Conservation (phyloP, 148 eudicot genomes). For the Euryodendron excelsum region DNA sequence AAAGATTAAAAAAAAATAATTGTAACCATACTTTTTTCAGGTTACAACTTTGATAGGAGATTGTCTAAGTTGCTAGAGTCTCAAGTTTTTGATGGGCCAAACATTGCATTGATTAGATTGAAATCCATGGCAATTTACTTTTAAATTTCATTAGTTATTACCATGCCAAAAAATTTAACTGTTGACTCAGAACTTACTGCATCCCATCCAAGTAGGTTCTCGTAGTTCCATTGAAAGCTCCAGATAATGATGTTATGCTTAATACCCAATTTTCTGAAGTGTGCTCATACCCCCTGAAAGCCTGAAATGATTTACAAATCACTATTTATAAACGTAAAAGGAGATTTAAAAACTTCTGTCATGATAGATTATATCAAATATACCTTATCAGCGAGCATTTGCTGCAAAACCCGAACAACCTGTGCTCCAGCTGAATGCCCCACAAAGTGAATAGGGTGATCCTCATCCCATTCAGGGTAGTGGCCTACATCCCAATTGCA, state of each 20-base stretch:
- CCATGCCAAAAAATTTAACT: background rate
- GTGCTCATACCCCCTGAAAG: slow-evolving; percentile 66
- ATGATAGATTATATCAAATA: background rate
- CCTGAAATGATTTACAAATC: slow-evolving; percentile 37
- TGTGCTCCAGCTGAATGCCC: slow-evolving; percentile 98
- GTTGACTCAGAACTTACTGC: slow-evolving; percentile 56
- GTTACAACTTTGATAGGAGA: slow-evolving; percentile 1
- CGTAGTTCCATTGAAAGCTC: slow-evolving; percentile 93
- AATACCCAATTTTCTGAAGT: slow-evolving; percentile 80
- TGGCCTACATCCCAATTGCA: slow-evolving; percentile 44
- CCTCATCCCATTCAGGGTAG: slow-evolving; percentile 89
- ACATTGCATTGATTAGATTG: background rate
- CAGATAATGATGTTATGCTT: slow-evolving; percentile 88
- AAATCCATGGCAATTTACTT: background rate
- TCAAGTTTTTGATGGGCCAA: too few relatives aligned
- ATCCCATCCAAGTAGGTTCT: slow-evolving; percentile 91
- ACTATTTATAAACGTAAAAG: background rate
- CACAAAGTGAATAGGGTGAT: slow-evolving; percentile 92
- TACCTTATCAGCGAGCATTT: slow-evolving; percentile 95
- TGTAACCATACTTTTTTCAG: background rate
- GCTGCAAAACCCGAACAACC: slow-evolving; percentile 87
- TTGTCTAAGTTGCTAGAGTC: too few relatives aligned
- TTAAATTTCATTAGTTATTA: background rate
- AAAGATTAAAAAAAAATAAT: background rate
- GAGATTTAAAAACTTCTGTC: background rate